Percentiles rank a stretch among this genome's conserved stretches.
These are phyloP conservation scores for Linum usitatissimum DNA, from an alignment of 345 rosid species.

Conservation along the genomic window DNA sequence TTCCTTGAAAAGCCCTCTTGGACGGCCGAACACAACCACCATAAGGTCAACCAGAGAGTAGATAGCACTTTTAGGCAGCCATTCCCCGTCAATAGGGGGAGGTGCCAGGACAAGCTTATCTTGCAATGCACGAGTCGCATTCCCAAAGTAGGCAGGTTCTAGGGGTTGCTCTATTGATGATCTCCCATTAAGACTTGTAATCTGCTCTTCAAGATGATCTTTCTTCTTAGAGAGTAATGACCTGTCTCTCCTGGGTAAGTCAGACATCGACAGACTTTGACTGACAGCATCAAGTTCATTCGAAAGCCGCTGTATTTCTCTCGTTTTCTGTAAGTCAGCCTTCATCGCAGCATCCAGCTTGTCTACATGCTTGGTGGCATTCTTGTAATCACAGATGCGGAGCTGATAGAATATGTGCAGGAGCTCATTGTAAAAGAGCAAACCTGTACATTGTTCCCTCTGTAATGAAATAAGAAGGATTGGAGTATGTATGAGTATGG, in stretches of 20 bases:
- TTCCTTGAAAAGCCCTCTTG: conserved; percentile 87
- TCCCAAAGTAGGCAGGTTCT: conserved; percentile 58
- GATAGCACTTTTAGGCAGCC: conserved; percentile 89
- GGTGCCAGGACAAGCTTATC: conserved; percentile 79
- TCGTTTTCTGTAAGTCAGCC: conserved; percentile 48
- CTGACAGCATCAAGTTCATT: conserved; percentile 57
- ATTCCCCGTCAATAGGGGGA: conserved; percentile 82
- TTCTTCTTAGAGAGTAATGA: conserved; percentile 43
- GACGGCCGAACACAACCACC: conserved; percentile 81
- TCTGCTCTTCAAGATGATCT: conserved; percentile 45
- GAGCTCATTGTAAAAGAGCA: conserved; percentile 87
- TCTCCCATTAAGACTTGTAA: conserved; percentile 25
- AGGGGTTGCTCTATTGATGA: conserved; percentile 30
- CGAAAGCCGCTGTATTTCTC: conserved; percentile 36
- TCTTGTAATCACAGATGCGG: conserved; percentile 79
- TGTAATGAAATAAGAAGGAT: conserved; percentile 13
- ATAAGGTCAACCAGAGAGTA: conserved; percentile 86
- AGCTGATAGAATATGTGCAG: conserved; percentile 79
- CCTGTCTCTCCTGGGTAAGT: conserved; percentile 57
- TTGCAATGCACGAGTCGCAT: conserved; percentile 35
- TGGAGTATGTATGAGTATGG: conserved; percentile 1
- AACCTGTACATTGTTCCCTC: conserved; percentile 63
- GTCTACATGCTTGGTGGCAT: conserved; percentile 73
- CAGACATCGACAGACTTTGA: conserved; percentile 54
- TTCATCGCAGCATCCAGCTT: conserved; percentile 81